Percentiles rank a stretch among this genome's conserved stretches.
Conservation (phyloP, 2,329 filamentous ascomycete genomes). For the Aulographum hederae region DNA sequence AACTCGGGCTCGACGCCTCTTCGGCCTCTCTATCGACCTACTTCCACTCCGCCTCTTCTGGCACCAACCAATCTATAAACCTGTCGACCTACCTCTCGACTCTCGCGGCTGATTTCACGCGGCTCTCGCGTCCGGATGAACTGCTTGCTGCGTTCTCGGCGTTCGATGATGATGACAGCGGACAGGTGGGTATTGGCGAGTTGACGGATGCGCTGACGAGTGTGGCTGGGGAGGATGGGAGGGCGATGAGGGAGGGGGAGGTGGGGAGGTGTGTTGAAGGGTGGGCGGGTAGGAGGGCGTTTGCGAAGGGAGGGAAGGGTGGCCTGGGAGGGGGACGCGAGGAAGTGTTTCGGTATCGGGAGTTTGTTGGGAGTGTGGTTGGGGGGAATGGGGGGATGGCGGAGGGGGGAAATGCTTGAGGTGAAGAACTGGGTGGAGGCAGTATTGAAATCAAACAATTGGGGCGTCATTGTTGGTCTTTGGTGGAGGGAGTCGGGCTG, state of each 20-base stretch:
- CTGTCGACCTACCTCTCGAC: constrained; percentile 75
- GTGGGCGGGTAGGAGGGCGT: constrained; percentile 69
- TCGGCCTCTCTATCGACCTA: constrained; percentile 57
- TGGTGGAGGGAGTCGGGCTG: too few relatives aligned
- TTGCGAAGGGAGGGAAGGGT: constrained; percentile 39
- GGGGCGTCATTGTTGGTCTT: too few relatives aligned
- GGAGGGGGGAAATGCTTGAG: too few relatives aligned
- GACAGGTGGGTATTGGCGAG: constrained; percentile 72
- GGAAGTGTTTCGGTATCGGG: constrained; percentile 85
- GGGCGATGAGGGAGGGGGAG: constrained; percentile 47
- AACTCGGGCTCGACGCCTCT: constrained; percentile 63
- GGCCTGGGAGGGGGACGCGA: constrained; percentile 35
- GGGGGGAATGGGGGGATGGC: constrained; percentile 15
- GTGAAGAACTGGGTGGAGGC: too few relatives aligned
- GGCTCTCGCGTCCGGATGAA: constrained; percentile 61
- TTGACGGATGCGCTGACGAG: constrained; percentile 67
- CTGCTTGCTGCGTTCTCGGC: constrained; percentile 81
- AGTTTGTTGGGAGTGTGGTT: constrained; percentile 56
- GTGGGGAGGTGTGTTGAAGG: constrained; percentile 76
- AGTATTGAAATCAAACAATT: too few relatives aligned
- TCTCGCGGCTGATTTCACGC: constrained; percentile 54
- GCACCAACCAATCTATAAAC: constrained; percentile 32
- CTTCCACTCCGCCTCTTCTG: constrained; percentile 38
- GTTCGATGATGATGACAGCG: constrained; percentile 90
- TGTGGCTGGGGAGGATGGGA: constrained; percentile 60